phyloP scores from a whole-genome alignment of 106 monocot genomes.

The Gastrodia elata region DNA sequence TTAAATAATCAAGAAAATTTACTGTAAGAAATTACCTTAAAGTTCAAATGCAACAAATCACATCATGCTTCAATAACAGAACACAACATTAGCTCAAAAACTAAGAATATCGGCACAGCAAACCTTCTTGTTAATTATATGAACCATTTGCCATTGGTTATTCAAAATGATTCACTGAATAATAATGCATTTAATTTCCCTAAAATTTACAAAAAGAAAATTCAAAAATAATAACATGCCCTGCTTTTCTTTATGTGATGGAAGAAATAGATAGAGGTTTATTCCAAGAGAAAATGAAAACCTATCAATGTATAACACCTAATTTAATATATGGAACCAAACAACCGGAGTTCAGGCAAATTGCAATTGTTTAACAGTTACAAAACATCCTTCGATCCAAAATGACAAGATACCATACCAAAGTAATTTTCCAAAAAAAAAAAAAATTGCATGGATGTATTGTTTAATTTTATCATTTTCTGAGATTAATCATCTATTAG shows the following conservation, averaged over 20 bases:
- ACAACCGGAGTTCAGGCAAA: background rate
- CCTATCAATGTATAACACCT: background rate
- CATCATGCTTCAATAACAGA: background rate
- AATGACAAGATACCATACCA: no score
- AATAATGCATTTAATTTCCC: background rate
- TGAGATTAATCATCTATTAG: no score
- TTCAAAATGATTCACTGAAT: background rate
- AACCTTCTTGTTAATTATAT: no score
- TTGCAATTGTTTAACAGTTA: no score
- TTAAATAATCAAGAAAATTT: background rate
- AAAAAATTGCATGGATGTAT: no score
- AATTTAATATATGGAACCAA: background rate
- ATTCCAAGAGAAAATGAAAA: background rate
- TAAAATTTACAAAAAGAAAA: background rate
- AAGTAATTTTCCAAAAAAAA: no score
- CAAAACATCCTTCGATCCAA: no score
- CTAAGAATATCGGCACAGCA: background rate
- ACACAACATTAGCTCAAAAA: background rate
- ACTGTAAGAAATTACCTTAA: background rate
- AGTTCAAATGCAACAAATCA: background rate
- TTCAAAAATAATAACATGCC: background rate
- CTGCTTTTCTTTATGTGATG: background rate
- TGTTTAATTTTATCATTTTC: no score
- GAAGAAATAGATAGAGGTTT: background rate
- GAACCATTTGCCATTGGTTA: background rate